Percentiles rank a stretch among this genome's conserved stretches.
Evolutionary conservation across 371 early-diverging fungal genomes (phyloP).

Genomic region (Rhizopus delemar): DNA sequence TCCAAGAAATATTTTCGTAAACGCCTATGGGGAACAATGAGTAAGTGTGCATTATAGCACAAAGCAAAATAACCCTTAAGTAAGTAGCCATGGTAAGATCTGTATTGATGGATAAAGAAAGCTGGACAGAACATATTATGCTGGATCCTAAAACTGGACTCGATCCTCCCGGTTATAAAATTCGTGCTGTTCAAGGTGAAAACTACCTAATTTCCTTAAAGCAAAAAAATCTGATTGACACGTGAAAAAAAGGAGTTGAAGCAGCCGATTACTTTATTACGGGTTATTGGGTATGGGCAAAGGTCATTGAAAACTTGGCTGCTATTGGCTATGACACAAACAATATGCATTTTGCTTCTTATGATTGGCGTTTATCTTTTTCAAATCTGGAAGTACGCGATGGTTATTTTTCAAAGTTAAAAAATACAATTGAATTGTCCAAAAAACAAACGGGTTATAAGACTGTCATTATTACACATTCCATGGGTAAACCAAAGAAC

Average conservation of each 20-base stretch:
- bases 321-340: slow-evolving; percentile 89
- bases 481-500: slow-evolving; percentile 49
- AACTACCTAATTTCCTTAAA: background rate
- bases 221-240: background rate
- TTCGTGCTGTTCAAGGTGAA: slow-evolving; percentile 83
- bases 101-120: slow-evolving; percentile 81
- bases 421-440: slow-evolving; percentile 73
- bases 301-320: slow-evolving; percentile 81
- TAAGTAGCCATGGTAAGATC: slow-evolving; percentile 77
- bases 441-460: slow-evolving; percentile 54
- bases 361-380: slow-evolving; percentile 92
- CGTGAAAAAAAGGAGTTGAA: slow-evolving; percentile 63
- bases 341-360: slow-evolving; percentile 85
- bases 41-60: slow-evolving; percentile 34
- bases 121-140: slow-evolving; percentile 84
- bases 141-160: slow-evolving; percentile 83
- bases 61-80: background rate
- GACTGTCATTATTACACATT: slow-evolving; percentile 69
- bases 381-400: slow-evolving; percentile 87
- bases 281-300: slow-evolving; percentile 95
- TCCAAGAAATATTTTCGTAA: slow-evolving; percentile 83
- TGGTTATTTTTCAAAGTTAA: slow-evolving; percentile 80
- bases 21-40: slow-evolving; percentile 89
- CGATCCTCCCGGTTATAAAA: slow-evolving; percentile 82
- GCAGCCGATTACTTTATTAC: slow-evolving; percentile 94